phyloP scores from a whole-genome alignment of 208 protist genomes.

The Trypanosoma congolense region DNA sequence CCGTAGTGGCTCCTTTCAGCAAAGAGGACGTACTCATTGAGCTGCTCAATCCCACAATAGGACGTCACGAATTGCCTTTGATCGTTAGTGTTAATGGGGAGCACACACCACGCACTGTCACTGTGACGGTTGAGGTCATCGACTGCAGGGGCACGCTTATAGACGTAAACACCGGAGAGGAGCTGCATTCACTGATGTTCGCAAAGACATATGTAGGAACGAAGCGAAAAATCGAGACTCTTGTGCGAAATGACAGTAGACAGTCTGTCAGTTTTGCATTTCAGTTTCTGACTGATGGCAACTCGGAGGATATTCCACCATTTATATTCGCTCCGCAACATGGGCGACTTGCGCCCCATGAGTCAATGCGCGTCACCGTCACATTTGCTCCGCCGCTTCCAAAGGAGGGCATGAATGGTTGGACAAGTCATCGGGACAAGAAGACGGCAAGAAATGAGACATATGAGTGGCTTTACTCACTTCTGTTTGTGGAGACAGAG shows the following conservation, averaged over 20 bases:
- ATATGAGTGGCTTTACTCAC: slow-evolving; percentile 68
- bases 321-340: slow-evolving; percentile 71
- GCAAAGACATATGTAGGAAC: slow-evolving; percentile 64
- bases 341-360: slow-evolving; percentile 61
- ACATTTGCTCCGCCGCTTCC: slow-evolving; percentile 59
- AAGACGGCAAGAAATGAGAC: slow-evolving; percentile 21
- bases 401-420: slow-evolving; percentile 47
- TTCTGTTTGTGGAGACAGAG: slow-evolving; percentile 85
- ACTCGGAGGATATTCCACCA: slow-evolving; percentile 35
- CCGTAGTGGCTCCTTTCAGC: slow-evolving; percentile 35
- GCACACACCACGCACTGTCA: slow-evolving; percentile 24
- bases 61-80: slow-evolving; percentile 38
- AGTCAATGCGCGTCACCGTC: slow-evolving; percentile 36
- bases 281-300: slow-evolving; percentile 44
- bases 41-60: slow-evolving; percentile 40
- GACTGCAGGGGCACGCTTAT: slow-evolving; percentile 70
- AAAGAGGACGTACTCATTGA: slow-evolving; percentile 48
- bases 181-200: slow-evolving; percentile 62
- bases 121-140: slow-evolving; percentile 60
- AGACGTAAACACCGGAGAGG: slow-evolving; percentile 43
- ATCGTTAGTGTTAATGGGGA: slow-evolving; percentile 43
- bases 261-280: slow-evolving; percentile 82
- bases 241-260: slow-evolving; percentile 69
- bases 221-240: slow-evolving; percentile 33
- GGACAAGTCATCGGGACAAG: slow-evolving; percentile 26